These are phyloP conservation scores for Dothistroma pini DNA, from an alignment of 2,329 filamentous ascomycete species.

Conservation along the genomic window DNA sequence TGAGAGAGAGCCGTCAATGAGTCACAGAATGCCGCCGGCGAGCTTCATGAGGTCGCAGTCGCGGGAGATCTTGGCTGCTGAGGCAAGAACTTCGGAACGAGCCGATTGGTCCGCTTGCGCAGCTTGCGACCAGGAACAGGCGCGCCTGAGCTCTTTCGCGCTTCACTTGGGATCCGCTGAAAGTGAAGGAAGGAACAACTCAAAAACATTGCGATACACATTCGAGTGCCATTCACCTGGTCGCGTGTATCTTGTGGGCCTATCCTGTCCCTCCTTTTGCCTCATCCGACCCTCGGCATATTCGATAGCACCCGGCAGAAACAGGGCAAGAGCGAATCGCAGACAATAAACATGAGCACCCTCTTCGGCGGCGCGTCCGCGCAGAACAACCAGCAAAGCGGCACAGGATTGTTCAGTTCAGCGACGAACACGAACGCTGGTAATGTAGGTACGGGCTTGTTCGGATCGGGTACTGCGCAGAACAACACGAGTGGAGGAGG, in stretches of 20 bases:
- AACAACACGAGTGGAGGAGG: slow-evolving; percentile 15
- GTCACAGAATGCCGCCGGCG: neutral
- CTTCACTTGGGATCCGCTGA: slow-evolving; percentile 5
- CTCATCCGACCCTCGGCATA: neutral
- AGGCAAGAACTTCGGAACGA: slow-evolving; percentile 14
- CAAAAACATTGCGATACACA: neutral
- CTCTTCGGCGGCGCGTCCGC: slow-evolving; percentile 6
- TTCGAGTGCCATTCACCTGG: neutral
- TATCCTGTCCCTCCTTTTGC: neutral
- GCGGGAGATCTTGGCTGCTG: slow-evolving; percentile 1
- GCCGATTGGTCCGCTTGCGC: slow-evolving; percentile 19
- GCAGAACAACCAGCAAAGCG: slow-evolving; percentile 1
- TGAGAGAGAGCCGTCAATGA: neutral
- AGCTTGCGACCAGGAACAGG: slow-evolving; percentile 4
- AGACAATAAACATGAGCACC: slow-evolving; percentile 3
- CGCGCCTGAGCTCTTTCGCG: slow-evolving; percentile 10
- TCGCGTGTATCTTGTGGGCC: neutral
- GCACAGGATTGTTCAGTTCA: slow-evolving; percentile 14
- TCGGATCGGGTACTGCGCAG: slow-evolving; percentile 13
- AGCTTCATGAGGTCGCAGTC: neutral
- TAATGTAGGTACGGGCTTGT: slow-evolving; percentile 5
- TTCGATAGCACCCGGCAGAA: neutral
- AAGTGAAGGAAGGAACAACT: neutral
- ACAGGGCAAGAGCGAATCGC: neutral
- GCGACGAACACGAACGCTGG: slow-evolving; percentile 4